A percentile compares a stretch with the other conserved stretches of the same genome.
These are phyloP conservation scores for Pezicula radicicola DNA, from an alignment of 2,329 filamentous ascomycete genomes.

Conservation along the genomic window DNA sequence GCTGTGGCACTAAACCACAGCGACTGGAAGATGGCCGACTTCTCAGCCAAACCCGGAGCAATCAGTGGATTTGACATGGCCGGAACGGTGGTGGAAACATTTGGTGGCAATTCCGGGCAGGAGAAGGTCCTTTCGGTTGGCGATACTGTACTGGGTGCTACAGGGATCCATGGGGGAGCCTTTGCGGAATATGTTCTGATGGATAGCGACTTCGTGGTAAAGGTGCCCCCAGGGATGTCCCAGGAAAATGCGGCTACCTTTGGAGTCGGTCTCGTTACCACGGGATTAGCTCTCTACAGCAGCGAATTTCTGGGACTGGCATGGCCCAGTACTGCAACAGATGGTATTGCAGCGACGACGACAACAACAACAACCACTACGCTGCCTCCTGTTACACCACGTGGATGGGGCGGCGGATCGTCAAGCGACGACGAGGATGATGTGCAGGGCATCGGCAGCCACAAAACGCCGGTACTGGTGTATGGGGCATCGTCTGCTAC, in stretches of 20 bases:
- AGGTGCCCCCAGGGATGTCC: not conserved
- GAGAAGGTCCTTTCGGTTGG: not conserved
- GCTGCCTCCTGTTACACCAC: not conserved
- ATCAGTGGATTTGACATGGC: not conserved
- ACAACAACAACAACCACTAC: not conserved
- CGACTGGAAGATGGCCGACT: not conserved
- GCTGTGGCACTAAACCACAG: not conserved
- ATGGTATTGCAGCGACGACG: not conserved
- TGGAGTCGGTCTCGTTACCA: not conserved
- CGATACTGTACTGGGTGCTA: not conserved
- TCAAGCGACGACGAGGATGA: not conserved
- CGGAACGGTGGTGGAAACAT: not conserved
- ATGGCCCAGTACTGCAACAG: not conserved
- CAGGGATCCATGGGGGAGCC: not conserved
- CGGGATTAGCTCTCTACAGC: not conserved
- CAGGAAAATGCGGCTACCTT: not conserved
- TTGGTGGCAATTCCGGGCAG: not conserved
- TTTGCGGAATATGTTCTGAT: not conserved
- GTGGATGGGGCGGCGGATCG: not conserved
- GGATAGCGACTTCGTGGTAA: not conserved
- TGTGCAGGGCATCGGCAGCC: not conserved
- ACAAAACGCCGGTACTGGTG: not conserved
- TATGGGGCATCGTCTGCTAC: not conserved
- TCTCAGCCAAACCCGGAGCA: not conserved
- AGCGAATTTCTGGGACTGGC: not conserved